Percentiles rank a stretch among this genome's conserved stretches.
Conservation (phyloP, 768 basidiomycete species). For the Russula foetens region DNA sequence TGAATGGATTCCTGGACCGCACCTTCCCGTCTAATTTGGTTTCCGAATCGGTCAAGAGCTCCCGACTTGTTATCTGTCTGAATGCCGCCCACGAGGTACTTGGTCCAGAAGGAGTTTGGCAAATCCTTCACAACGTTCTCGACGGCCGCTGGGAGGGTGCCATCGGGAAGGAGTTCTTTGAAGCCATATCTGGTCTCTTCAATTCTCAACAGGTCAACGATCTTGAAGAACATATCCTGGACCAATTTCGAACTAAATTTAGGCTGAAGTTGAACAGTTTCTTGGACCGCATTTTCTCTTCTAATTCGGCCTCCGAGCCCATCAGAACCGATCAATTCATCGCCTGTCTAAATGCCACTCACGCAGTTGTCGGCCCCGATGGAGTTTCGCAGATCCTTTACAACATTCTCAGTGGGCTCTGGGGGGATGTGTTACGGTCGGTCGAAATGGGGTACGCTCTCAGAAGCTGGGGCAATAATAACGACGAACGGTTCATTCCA, state of each 20-base stretch:
- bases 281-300: background rate
- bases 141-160: background rate
- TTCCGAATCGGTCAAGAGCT: background rate
- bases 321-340: background rate
- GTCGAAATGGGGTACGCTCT: background rate
- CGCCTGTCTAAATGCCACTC: background rate
- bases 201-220: background rate
- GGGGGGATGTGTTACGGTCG: too few species aligned
- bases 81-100: too few species aligned
- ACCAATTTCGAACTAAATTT: too few species aligned
- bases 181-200: background rate
- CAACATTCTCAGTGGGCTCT: too few species aligned
- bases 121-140: background rate
- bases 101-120: background rate
- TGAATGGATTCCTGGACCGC: too few species aligned
- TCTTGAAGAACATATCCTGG: too few species aligned
- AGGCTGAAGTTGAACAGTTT: background rate
- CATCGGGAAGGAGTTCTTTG: too few species aligned
- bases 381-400: background rate
- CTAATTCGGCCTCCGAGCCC: background rate
- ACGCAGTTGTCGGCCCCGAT: background rate
- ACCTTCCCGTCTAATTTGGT: background rate
- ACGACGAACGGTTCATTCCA: background rate
- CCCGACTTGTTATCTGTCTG: too few species aligned
- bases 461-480: too few species aligned